Evolutionary conservation across 1,284 basidiomycete species (phyloP), one percentile per base, ranked within the genome.

Genomic region (Chiua sp.): DNA sequence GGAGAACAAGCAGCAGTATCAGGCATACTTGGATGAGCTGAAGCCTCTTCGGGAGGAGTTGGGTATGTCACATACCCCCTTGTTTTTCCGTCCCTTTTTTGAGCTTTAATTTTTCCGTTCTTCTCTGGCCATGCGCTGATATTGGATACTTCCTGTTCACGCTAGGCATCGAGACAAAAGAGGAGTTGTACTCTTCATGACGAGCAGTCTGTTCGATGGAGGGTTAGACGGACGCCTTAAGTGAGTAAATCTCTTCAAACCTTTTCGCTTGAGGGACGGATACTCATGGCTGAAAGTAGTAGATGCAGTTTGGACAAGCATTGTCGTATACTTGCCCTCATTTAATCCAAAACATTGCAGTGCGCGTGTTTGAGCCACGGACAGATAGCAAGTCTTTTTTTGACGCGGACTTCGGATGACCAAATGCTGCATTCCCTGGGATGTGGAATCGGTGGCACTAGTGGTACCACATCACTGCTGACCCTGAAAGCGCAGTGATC

Each of bases 1-100:
- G 53, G 96, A 98, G 83, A 98, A 96, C 81, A 91, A 92, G 82
- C 80, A 86, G 65, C 96, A 98, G 79, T 98, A 98, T 76, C 82
- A 94, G 80, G 87, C 88, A 50, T 98, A 98, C 76, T 78, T 98
- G 69, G 86, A 91, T 26, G 96, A 97, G 79, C 83, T 97, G 67
- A 92, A 92, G 78, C 82, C 87, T 57, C 79, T 96, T 63, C 85
- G 92, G 67, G 88, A 96, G 72, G 94, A 98, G 79, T 85, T 98
- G 64, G 95, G 95, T 96, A 71, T 68, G 92, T 87, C 37, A 16
- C 47, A 20, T 20, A 11, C n/a, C 4, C n/a, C 11, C n/a, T 42
- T 7, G 2, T 42, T 42, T n/a, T 16, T 16, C 15, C 18, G 18
- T 42, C 13, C 16, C 16, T 23, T 59, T 16, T 57, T 35, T 58